These are phyloP conservation scores for Urostyla sp. DNA, from an alignment of 73 alveolate species.

Conservation along the genomic window DNA sequence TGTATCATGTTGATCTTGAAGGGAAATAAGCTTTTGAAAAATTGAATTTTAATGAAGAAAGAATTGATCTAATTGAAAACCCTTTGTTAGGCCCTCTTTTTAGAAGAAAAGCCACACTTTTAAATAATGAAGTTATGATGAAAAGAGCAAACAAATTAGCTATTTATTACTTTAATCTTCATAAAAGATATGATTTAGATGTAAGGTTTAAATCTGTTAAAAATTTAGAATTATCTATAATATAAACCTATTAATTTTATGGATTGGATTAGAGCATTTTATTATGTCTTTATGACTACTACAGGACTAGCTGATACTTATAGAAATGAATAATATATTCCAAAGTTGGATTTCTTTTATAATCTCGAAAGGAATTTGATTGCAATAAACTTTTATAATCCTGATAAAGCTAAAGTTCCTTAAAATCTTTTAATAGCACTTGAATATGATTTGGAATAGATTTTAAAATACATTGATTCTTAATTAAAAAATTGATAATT, in stretches of 20 bases:
- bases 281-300: conserved; percentile 60
- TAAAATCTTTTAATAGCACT: not conserved
- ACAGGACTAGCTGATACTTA: conserved; percentile 80
- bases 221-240: conserved; percentile 72
- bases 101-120: conserved; percentile 56
- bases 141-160: conserved; percentile 78
- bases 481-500: too few species aligned
- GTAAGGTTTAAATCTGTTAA: conserved; percentile 22
- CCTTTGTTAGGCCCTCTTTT: conserved; percentile 74
- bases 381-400: conserved; percentile 59
- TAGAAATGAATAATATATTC: conserved; percentile 77
- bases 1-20: conserved; percentile 77
- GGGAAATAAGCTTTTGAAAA: conserved; percentile 79
- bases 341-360: conserved; percentile 73
- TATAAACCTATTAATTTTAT: conserved; percentile 74
- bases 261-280: conserved; percentile 81
- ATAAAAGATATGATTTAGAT: conserved; percentile 83
- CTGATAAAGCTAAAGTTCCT: conserved; percentile 21
- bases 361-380: conserved; percentile 69
- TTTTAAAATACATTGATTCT: not conserved
- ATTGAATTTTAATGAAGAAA: conserved; percentile 76
- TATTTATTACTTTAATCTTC: conserved; percentile 69
- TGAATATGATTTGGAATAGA: not conserved
- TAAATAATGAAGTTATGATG: conserved; percentile 59
- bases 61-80: conserved; percentile 78